Base-by-base conservation (phyloP, 2,329 filamentous ascomycete species). In the Ophiostoma australiae region DNA sequence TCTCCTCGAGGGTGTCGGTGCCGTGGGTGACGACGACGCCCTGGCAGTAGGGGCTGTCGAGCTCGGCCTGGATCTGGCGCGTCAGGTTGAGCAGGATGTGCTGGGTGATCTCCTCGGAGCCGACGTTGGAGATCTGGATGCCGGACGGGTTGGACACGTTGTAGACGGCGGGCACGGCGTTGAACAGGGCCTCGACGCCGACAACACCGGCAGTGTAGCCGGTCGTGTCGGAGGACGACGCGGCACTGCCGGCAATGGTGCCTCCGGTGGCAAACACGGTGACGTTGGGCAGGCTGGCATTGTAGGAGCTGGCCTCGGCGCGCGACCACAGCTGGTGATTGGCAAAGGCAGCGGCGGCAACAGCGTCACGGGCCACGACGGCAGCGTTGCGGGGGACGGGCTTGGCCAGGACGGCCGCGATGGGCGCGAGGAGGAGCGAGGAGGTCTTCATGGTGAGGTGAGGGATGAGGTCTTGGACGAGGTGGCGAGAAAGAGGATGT, bases 1-100 rank as follows among this genome's bases (percentile, higher is more conserved):
- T 84, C 77, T 90, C 87, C 75, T 89, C 87, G 1, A 90, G 80
- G 0, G 86, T 89, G 75, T 90, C 88, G 10, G 88, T 90, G 67
- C 88, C 88, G 75, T 90, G 88, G 0, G 88, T 89, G 70, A 90
- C 79, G 6, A 89, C 85, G 7, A 84, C 85, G 48, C 83, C 86
- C 78, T 80, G 78, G 44, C 78, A 78, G 68, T 78, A 74, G n/a
- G 79, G 78, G 71, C 76, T 77, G 35, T 82, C 81, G 35, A 58
- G 52, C 4, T 87, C 79, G 70, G 73, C 73, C 70, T 85, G 83
- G 69, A 88, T 83, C 70, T 80, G 78, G 33, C 83, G 79, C 6
- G 82, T 80, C 48, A 88, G 75, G 35, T 79, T 80, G 27, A 87
- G 78, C 44, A 84, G 80, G 70, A 86, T 81, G 6, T 78, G 80